Conservation (phyloP, 2,329 filamentous ascomycete species). For the Amylocarpus encephaloides region DNA sequence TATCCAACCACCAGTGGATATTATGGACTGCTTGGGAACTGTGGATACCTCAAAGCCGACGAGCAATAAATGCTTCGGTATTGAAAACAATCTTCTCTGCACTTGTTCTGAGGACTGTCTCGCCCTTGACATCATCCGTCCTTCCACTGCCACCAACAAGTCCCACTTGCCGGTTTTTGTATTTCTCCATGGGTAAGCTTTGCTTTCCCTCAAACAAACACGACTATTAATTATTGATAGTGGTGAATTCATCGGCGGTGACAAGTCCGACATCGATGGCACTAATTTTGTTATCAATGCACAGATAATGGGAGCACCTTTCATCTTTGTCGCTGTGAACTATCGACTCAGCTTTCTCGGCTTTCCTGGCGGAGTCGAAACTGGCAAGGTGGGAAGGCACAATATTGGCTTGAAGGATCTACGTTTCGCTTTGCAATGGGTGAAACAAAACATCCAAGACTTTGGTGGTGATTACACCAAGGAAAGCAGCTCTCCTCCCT, state of each 20-base stretch:
- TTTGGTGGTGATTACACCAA: slow-evolving; percentile 37
- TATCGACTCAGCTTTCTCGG: slow-evolving; percentile 22
- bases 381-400: slow-evolving; percentile 39
- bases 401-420: slow-evolving; percentile 52
- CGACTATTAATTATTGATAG: slow-evolving; percentile 33
- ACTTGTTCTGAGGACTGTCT: slow-evolving; percentile 33
- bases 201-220: slow-evolving; percentile 24
- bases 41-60: slow-evolving; percentile 10
- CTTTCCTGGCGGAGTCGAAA: slow-evolving; percentile 14
- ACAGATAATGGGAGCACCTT: not conserved
- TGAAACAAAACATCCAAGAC: slow-evolving; percentile 46
- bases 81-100: not conserved
- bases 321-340: slow-evolving; percentile 38
- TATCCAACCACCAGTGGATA: slow-evolving; percentile 6
- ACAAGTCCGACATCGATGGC: slow-evolving; percentile 16
- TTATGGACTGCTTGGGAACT: slow-evolving; percentile 2
- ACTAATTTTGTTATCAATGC: not conserved
- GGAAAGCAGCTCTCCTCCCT: slow-evolving; percentile 23
- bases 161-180: slow-evolving; percentile 42
- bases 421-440: slow-evolving; percentile 49
- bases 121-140: slow-evolving; percentile 35
- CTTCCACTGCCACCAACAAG: slow-evolving; percentile 9
- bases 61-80: slow-evolving; percentile 14
- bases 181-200: slow-evolving; percentile 57
- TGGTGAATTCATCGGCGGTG: slow-evolving; percentile 35